Conservation (phyloP, 2,329 filamentous ascomycete species). For the Colletotrichum navitas region DNA sequence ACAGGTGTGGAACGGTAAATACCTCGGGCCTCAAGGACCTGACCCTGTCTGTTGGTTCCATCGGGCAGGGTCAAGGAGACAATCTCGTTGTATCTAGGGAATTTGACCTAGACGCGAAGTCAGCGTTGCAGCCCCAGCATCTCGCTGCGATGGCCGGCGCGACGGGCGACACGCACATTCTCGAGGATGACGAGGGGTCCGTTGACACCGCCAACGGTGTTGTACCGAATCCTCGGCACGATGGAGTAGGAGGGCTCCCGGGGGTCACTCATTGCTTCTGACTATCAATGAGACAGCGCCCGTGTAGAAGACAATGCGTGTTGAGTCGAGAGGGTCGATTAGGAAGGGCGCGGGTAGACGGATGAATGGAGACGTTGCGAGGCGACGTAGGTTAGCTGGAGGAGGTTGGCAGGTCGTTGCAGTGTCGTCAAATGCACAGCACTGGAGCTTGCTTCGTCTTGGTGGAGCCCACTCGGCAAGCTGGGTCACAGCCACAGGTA, state of each 20-base stretch:
- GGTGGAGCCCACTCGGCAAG: conserved; percentile 50
- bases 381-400: conserved; percentile 42
- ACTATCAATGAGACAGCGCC: conserved; percentile 47
- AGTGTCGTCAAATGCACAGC: conserved; percentile 44
- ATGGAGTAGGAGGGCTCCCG: conserved; percentile 72
- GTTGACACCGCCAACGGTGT: conserved; percentile 98
- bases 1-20: conserved; percentile 47
- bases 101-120: conserved; percentile 82
- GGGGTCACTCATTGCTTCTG: conserved; percentile 63
- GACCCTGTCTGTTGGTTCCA: conserved; percentile 92
- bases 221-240: conserved; percentile 83
- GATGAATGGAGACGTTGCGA: conserved; percentile 33
- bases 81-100: conserved; percentile 97
- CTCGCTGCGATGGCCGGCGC: conserved; percentile 37
- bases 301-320: conserved; percentile 38
- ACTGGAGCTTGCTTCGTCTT: conserved; percentile 55
- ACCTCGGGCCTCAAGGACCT: conserved; percentile 98
- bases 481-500: conserved; percentile 25
- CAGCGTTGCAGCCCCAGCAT: background rate
- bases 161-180: conserved; percentile 73
- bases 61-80: conserved; percentile 95
- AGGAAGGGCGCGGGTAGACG: conserved; percentile 36
- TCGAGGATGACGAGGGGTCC: conserved; percentile 97
- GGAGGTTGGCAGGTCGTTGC: conserved; percentile 51
- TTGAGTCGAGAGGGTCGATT: conserved; percentile 39